Conservation (phyloP, 495 filamentous ascomycete genomes). For the Hypoxylon subgilvum region DNA sequence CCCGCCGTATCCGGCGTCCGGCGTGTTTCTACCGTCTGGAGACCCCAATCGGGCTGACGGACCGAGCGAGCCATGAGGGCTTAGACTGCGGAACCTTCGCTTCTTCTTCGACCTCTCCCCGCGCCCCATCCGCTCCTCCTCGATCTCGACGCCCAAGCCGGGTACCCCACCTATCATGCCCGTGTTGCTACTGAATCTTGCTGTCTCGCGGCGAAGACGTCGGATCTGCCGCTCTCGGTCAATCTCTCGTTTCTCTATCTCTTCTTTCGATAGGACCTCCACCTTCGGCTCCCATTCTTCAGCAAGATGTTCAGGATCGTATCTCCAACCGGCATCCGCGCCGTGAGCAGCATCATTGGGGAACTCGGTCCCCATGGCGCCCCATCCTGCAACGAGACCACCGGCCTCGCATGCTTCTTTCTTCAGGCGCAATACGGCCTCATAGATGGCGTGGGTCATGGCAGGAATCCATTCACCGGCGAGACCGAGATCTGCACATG, state of each 20-base stretch:
- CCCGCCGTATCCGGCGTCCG: constrained; percentile 70
- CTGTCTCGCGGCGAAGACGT: constrained; percentile 86
- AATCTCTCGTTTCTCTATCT: constrained; percentile 96
- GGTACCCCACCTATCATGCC: constrained; percentile 71
- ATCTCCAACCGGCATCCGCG: constrained; percentile 88
- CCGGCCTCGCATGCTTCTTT: constrained; percentile 95
- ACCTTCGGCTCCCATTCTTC: constrained; percentile 96
- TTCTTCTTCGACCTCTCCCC: constrained; percentile 94
- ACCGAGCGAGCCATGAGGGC: constrained; percentile 71
- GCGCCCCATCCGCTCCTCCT: constrained; percentile 72
- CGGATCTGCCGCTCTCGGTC: constrained; percentile 91
- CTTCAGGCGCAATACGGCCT: constrained; percentile 88
- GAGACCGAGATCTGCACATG: constrained; percentile 88
- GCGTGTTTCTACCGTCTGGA: constrained; percentile 72
- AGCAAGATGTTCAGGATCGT: constrained; percentile 85
- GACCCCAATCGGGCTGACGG: constrained; percentile 72
- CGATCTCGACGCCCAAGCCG: constrained; percentile 69
- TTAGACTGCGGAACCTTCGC: constrained; percentile 86
- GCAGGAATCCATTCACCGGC: constrained; percentile 92
- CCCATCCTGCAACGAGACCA: constrained; percentile 73
- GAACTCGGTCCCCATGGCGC: constrained; percentile 74
- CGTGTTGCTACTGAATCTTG: constrained; percentile 83
- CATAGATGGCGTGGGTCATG: constrained; percentile 95
- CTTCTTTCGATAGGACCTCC: constrained; percentile 87
- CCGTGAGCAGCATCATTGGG: constrained; percentile 84